Percentiles rank a stretch among this genome's conserved stretches.
Evolutionary conservation across 306 rosid genomes (phyloP).

Genomic region (Hippophae gyantsensis): DNA sequence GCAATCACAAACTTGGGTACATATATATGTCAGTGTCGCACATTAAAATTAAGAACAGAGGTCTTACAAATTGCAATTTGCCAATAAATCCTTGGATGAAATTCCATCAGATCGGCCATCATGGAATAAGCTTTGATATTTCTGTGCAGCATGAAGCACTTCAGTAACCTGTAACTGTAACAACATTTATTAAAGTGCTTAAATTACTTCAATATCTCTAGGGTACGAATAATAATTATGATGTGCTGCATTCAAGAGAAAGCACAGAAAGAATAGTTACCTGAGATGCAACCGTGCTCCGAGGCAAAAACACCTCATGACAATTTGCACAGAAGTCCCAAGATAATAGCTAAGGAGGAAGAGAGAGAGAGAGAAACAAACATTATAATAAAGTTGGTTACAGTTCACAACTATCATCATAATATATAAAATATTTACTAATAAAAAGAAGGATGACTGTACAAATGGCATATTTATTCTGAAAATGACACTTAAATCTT

Average conservation of each 20-base stretch:
- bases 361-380: background rate
- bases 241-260: background rate
- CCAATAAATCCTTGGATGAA: constrained; percentile 5
- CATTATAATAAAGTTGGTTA: background rate
- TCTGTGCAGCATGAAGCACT: constrained; percentile 24
- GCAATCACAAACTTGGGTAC: background rate
- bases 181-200: background rate
- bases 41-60: background rate
- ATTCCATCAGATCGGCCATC: constrained; percentile 8
- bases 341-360: constrained; percentile 24
- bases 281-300: constrained; percentile 25
- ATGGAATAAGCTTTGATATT: constrained; percentile 12
- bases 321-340: constrained; percentile 37
- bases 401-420: too few relatives aligned
- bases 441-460: too few relatives aligned
- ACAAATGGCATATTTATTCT: too few relatives aligned
- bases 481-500: too few relatives aligned
- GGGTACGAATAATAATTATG: background rate
- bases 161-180: constrained; percentile 19
- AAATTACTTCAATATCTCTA: constrained; percentile 1
- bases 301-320: constrained; percentile 35
- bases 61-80: constrained; percentile 19
- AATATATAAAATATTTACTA: too few relatives aligned
- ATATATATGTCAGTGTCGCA: background rate
- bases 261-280: constrained; percentile 10